These are phyloP conservation scores for Fusarium anthophilum DNA, from an alignment of 2,329 filamentous ascomycete genomes.

Conservation along the genomic window DNA sequence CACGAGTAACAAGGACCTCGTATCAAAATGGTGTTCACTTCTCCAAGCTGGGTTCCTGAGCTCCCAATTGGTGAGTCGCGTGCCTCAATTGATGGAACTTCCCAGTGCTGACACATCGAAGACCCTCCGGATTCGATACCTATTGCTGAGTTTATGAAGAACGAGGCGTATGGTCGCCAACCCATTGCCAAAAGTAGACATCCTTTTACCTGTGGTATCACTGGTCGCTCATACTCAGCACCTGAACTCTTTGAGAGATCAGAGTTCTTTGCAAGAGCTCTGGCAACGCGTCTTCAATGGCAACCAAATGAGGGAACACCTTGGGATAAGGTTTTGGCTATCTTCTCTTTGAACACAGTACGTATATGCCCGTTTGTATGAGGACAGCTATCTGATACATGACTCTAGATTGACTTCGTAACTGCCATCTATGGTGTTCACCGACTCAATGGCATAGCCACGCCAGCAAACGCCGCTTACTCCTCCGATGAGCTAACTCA, in stretches of 20 bases:
- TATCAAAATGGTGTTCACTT: slow-evolving; percentile 1
- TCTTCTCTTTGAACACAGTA: slow-evolving; percentile 83
- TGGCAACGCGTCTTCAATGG: slow-evolving; percentile 72
- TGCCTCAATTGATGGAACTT: not conserved
- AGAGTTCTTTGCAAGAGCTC: slow-evolving; percentile 71
- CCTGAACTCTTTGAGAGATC: slow-evolving; percentile 71
- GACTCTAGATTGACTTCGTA: slow-evolving; percentile 73
- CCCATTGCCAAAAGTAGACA: slow-evolving; percentile 70
- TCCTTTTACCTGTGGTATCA: slow-evolving; percentile 82
- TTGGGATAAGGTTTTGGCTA: slow-evolving; percentile 81
- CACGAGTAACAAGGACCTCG: not conserved
- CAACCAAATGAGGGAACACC: slow-evolving; percentile 74
- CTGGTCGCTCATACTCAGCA: slow-evolving; percentile 71
- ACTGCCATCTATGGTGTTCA: slow-evolving; percentile 80
- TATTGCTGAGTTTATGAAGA: slow-evolving; percentile 18
- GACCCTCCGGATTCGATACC: slow-evolving; percentile 12
- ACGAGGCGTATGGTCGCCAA: slow-evolving; percentile 49
- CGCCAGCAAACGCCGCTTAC: slow-evolving; percentile 79
- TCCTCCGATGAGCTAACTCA: slow-evolving; percentile 74
- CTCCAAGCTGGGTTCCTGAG: not conserved
- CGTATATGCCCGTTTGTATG: slow-evolving; percentile 8
- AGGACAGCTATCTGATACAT: fast-evolving
- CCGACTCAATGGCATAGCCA: slow-evolving; percentile 74
- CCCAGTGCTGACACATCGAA: not conserved
- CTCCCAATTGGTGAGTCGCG: not conserved